phyloP scores from a whole-genome alignment of 2,329 filamentous ascomycete species.

The Colletotrichum tamarilloi region DNA sequence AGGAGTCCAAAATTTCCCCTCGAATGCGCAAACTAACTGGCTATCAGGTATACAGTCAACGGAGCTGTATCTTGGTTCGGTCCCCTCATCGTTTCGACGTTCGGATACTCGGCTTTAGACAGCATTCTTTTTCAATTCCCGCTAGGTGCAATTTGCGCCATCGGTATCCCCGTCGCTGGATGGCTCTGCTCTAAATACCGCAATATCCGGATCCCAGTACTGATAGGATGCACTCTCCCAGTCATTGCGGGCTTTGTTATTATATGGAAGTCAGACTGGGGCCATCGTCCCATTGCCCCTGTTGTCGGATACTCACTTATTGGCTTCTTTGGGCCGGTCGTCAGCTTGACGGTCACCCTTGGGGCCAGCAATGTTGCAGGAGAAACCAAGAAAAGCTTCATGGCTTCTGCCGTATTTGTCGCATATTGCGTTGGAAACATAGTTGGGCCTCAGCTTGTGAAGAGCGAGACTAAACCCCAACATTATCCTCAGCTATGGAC shows the following conservation, averaged over 20 bases:
- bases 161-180: slow-evolving; percentile 74
- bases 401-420: slow-evolving; percentile 79
- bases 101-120: slow-evolving; percentile 72
- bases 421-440: slow-evolving; percentile 83
- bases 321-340: slow-evolving; percentile 78
- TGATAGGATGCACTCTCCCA: slow-evolving; percentile 75
- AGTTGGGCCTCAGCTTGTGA: slow-evolving; percentile 78
- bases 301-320: slow-evolving; percentile 79
- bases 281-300: slow-evolving; percentile 71
- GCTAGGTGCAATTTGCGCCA: slow-evolving; percentile 74
- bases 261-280: slow-evolving; percentile 78
- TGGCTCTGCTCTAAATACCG: slow-evolving; percentile 69
- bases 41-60: slow-evolving; percentile 70
- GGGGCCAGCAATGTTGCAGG: slow-evolving; percentile 77
- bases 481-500: slow-evolving; percentile 81
- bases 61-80: slow-evolving; percentile 78
- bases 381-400: slow-evolving; percentile 82
- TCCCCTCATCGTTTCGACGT: slow-evolving; percentile 77
- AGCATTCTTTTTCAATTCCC: slow-evolving; percentile 82
- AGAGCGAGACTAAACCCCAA: slow-evolving; percentile 68
- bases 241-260: slow-evolving; percentile 80
- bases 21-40: not conserved
- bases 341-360: slow-evolving; percentile 65
- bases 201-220: slow-evolving; percentile 73
- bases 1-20: not conserved